These are phyloP conservation scores for Raffaelea albimanens DNA, from an alignment of 2,329 filamentous ascomycete species.

Conservation along the genomic window DNA sequence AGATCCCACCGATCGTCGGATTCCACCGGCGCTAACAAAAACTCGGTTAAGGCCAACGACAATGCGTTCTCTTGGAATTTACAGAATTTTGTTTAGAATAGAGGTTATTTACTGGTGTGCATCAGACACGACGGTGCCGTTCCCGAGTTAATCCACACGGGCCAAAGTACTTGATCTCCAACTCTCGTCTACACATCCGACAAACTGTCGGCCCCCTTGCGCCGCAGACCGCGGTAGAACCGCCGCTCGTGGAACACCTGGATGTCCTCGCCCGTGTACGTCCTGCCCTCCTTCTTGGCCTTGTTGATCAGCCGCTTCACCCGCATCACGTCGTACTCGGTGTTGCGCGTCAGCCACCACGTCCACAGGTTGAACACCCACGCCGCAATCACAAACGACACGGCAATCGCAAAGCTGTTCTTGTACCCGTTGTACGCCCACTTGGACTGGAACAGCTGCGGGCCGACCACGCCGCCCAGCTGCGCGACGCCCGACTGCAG, in stretches of 20 bases:
- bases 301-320: constrained; percentile 9
- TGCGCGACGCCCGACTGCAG: constrained; percentile 33
- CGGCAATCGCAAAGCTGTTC: constrained; percentile 17
- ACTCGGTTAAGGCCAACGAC: too few relatives aligned
- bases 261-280: constrained; percentile 7
- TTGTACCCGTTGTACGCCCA: constrained; percentile 27
- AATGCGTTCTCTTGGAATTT: too few relatives aligned
- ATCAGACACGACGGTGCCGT: too few relatives aligned
- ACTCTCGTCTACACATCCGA: too few relatives aligned
- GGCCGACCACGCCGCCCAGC: constrained; percentile 31
- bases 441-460: constrained; percentile 18
- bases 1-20: too few relatives aligned
- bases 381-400: constrained; percentile 14
- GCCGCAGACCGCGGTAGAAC: constrained; percentile 17
- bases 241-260: constrained; percentile 14
- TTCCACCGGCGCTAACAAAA: too few relatives aligned
- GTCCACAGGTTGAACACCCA: constrained; percentile 17
- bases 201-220: too few relatives aligned
- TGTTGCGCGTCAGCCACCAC: constrained; percentile 17
- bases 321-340: constrained; percentile 17
- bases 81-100: too few relatives aligned
- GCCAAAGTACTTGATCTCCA: too few relatives aligned
- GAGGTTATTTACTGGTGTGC: too few relatives aligned
- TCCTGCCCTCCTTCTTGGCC: constrained; percentile 9
- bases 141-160: too few relatives aligned